phyloP scores from a whole-genome alignment of 805 yeast species.

The Brettanomyces sp. region DNA sequence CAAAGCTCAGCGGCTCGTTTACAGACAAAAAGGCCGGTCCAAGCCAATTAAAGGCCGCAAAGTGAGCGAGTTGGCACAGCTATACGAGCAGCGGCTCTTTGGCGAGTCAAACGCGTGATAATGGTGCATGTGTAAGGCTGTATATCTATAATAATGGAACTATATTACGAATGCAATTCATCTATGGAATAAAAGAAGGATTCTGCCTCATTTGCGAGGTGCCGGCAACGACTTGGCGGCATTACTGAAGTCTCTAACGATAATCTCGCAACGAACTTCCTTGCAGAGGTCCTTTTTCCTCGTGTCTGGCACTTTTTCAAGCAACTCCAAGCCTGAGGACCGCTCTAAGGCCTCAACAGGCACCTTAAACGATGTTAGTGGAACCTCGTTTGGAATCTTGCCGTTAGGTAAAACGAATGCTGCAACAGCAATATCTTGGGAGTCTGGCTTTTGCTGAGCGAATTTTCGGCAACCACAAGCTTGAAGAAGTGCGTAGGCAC shows the following conservation, averaged over 20 bases:
- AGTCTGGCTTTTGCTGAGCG: conserved; percentile 26
- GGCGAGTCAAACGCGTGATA: not conserved
- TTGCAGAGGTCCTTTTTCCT: conserved; percentile 60
- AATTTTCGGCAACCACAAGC: conserved; percentile 73
- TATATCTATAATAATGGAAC: not conserved
- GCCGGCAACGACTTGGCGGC: conserved; percentile 21
- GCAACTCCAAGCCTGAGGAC: conserved; percentile 74
- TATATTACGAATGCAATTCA: not conserved
- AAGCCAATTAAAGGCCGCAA: conserved; percentile 36
- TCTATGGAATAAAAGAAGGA: not conserved
- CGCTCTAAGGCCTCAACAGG: conserved; percentile 87
- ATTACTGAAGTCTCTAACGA: conserved; percentile 71
- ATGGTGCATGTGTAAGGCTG: not conserved
- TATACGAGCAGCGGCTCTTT: conserved; percentile 38
- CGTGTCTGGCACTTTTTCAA: conserved; percentile 54
- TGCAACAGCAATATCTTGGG: conserved; percentile 57
- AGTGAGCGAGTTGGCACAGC: conserved; percentile 40
- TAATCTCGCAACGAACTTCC: conserved; percentile 70
- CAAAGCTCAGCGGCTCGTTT: conserved; percentile 4
- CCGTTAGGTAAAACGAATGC: conserved; percentile 93
- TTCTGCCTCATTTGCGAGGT: conserved; percentile 12
- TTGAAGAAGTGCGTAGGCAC: conserved; percentile 98
- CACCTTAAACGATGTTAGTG: conserved; percentile 69
- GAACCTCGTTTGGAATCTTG: conserved; percentile 60
- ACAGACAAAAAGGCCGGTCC: conserved; percentile 13